Percentiles rank a stretch among this genome's conserved stretches.
phyloP scores from a whole-genome alignment of 805 yeast species.

The Teunomyces stri region DNA sequence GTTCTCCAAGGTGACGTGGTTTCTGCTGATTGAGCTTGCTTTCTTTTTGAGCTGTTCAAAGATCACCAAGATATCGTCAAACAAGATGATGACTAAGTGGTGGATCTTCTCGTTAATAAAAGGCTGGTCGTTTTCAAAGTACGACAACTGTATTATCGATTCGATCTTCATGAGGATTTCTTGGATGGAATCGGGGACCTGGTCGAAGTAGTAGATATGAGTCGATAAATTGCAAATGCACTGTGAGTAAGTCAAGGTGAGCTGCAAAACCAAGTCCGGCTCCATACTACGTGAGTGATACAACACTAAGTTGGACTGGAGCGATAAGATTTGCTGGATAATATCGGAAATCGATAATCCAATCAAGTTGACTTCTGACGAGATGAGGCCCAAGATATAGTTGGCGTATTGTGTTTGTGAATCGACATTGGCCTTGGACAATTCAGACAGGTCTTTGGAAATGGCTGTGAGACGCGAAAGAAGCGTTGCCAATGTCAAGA shows the following conservation, averaged over 20 bases:
- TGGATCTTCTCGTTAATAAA: slow-evolving; percentile 7
- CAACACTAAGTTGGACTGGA: slow-evolving; percentile 42
- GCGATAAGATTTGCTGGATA: slow-evolving; percentile 53
- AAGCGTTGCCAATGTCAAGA: slow-evolving; percentile 53
- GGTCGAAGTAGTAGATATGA: slow-evolving; percentile 84
- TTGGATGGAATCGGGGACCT: slow-evolving; percentile 74
- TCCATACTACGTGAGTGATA: slow-evolving; percentile 18
- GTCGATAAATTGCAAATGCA: slow-evolving; percentile 70
- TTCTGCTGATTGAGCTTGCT: slow-evolving; percentile 37
- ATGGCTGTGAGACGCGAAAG: slow-evolving; percentile 26
- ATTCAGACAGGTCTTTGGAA: slow-evolving; percentile 13
- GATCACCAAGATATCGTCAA: slow-evolving; percentile 31
- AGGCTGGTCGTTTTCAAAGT: slow-evolving; percentile 5
- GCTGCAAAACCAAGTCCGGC: slow-evolving; percentile 25
- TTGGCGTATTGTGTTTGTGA: slow-evolving; percentile 42
- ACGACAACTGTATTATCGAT: slow-evolving; percentile 21
- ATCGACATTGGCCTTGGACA: slow-evolving; percentile 8
- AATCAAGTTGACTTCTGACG: slow-evolving; percentile 77
- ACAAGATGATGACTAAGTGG: slow-evolving; percentile 25
- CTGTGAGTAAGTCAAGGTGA: slow-evolving; percentile 44
- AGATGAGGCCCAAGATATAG: slow-evolving; percentile 57
- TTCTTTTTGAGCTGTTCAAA: slow-evolving; percentile 31
- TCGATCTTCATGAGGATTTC: slow-evolving; percentile 55
- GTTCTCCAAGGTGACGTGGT: slow-evolving; percentile 40
- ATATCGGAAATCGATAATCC: slow-evolving; percentile 85